Conservation (phyloP, 2,329 filamentous ascomycete genomes). For the Tothia fuscella region DNA sequence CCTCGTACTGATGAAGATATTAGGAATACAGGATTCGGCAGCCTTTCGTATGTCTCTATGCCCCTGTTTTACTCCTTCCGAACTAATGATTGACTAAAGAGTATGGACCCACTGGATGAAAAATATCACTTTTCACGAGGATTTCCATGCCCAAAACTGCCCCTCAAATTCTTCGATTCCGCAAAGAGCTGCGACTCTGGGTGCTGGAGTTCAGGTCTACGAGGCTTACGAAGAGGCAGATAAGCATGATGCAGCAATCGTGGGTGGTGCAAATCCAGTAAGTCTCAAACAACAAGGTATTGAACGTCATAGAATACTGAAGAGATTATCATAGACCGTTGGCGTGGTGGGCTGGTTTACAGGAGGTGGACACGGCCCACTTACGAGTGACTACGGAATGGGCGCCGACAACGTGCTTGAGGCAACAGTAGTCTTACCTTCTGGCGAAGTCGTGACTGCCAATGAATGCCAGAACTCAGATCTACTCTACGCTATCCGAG, state of each 20-base stretch:
- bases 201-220: constrained; percentile 4
- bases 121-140: not conserved
- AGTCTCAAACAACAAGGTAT: not conserved
- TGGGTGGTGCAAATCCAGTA: constrained; percentile 6
- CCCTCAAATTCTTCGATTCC: not conserved
- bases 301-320: constrained; percentile 1
- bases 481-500: constrained; percentile 7
- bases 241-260: constrained; percentile 2
- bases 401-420: constrained; percentile 31
- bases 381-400: constrained; percentile 28
- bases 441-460: constrained; percentile 25
- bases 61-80: too few species aligned
- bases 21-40: too few species aligned
- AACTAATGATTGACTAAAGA: too few species aligned
- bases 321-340: too few species aligned
- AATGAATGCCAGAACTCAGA: constrained; percentile 24
- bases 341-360: constrained; percentile 22
- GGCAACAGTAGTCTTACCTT: constrained; percentile 28
- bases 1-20: not conserved
- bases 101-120: constrained; percentile 10
- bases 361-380: constrained; percentile 31
- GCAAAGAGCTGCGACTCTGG: constrained; percentile 8
- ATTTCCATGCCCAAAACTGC: not conserved
- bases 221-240: constrained; percentile 7
- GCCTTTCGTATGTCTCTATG: too few species aligned